Evolutionary conservation across 2,329 filamentous ascomycete species (phyloP), one percentile per base, ranked within the genome.

Genomic region (Esteya vermicola): DNA sequence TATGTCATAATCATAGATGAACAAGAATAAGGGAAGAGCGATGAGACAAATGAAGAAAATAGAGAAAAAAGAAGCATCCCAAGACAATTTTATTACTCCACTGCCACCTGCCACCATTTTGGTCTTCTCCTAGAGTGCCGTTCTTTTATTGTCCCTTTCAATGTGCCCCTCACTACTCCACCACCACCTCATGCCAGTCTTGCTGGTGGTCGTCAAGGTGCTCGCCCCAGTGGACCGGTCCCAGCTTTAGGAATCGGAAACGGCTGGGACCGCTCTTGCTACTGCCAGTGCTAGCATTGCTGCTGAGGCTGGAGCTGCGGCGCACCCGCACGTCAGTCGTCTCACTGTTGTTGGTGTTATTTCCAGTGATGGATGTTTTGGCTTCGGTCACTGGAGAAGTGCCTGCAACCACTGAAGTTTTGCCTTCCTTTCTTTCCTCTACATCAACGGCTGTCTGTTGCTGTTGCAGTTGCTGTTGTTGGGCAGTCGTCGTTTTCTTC

Each of bases 191-290:
- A 56, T 67, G 57, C 54, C 62, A 76, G 61, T 78, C 73, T 34
- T 60, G 63, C 60, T 71, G 66, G 61, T 72, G 61, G 41, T 68
- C 70, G 45, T 64, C 71, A 19, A 60, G 59, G 56, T 74, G 69
- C 62, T 72, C 72, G 48, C 75, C 75, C 57, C 65, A 76, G 65
- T 78, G 72, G 43, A 78, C 73, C 26, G 74, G 74, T 20, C 71
- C 70, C 43, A 80, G 70, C 63, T 76, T 78, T 49, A 80, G 67
- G 56, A 79, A 70, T 43, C 66, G 64, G 48, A 61, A 54, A 42
- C 50, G 50, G n/a, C n/a, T n/a, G n/a, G n/a, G n/a, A 28, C 49
- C 46, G 49, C 55, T 62, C 48, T 54, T 57, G 48, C 14, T 22
- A 26, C 33, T 30, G 38, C 50, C 52, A 51, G 57, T 63, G 50